Conservation (phyloP, 1,284 basidiomycete species). For the Microbotryum intermedium region DNA sequence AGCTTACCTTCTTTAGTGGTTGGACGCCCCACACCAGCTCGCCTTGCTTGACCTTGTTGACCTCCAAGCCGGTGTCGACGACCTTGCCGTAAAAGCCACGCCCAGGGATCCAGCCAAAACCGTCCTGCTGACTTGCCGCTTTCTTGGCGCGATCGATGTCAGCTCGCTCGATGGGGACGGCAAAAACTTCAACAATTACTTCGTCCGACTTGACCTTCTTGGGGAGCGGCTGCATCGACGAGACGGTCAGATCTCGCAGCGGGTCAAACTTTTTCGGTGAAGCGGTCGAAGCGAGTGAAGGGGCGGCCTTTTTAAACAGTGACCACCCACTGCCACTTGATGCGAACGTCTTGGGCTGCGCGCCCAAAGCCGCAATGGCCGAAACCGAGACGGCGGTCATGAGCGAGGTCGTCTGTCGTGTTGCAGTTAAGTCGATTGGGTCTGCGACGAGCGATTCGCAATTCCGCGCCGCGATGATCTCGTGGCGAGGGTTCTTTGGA, state of each 20-base stretch:
- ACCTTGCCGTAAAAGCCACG: slow-evolving; percentile 42
- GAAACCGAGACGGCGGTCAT: background rate
- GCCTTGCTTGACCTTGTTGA: slow-evolving; percentile 35
- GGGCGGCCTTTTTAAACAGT: background rate
- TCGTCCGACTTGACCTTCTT: slow-evolving; percentile 39
- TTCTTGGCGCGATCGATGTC: slow-evolving; percentile 37
- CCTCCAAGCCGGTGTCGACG: slow-evolving; percentile 37
- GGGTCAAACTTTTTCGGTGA: slow-evolving; percentile 7
- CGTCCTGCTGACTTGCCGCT: slow-evolving; percentile 17
- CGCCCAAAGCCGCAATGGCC: background rate
- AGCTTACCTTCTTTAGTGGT: slow-evolving; percentile 35
- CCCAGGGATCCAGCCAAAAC: slow-evolving; percentile 41
- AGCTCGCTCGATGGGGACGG: slow-evolving; percentile 40
- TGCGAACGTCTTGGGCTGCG: background rate
- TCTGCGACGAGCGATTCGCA: no score
- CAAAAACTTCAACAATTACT: slow-evolving; percentile 41
- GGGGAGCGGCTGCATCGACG: slow-evolving; percentile 24
- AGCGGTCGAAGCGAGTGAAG: background rate
- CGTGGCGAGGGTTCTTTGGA: background rate
- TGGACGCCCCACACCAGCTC: slow-evolving; percentile 42
- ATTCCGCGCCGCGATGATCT: background rate
- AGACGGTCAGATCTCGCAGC: slow-evolving; percentile 12
- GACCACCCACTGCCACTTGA: background rate
- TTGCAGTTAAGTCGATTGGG: no score
- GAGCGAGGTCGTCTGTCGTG: no score